These are phyloP conservation scores for Rhizoctonia solani DNA, from an alignment of 1,284 basidiomycete genomes.

Conservation along the genomic window DNA sequence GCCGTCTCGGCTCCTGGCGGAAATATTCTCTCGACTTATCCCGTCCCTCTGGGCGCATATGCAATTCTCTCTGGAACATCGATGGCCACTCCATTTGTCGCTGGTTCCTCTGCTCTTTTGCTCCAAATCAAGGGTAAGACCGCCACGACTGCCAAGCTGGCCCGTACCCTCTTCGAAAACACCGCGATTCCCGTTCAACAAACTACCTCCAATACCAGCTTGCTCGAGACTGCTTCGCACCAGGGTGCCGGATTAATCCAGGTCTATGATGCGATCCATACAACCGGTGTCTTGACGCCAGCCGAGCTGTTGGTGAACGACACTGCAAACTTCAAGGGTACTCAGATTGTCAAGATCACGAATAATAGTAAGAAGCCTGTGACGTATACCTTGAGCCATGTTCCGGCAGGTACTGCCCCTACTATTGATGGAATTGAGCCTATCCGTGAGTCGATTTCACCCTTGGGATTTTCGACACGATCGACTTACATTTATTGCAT, in stretches of 20 bases:
- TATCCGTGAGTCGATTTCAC: constrained; percentile 37
- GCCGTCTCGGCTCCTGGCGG: constrained; percentile 63
- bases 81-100: constrained; percentile 58
- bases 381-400: constrained; percentile 42
- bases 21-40: constrained; percentile 63
- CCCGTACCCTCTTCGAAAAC: constrained; percentile 60
- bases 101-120: constrained; percentile 67
- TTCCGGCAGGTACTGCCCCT: constrained; percentile 46
- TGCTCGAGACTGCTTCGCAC: constrained; percentile 62
- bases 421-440: constrained; percentile 48
- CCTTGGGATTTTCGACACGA: background rate
- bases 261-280: constrained; percentile 62
- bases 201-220: constrained; percentile 55
- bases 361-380: constrained; percentile 41
- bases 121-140: constrained; percentile 58
- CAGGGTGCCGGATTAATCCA: constrained; percentile 71
- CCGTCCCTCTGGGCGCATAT: constrained; percentile 50
- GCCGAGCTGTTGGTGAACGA: constrained; percentile 70
- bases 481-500: background rate
- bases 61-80: constrained; percentile 51
- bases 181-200: constrained; percentile 57
- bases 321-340: constrained; percentile 54
- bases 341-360: constrained; percentile 40
- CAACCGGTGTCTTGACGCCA: constrained; percentile 59
- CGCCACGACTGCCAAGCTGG: constrained; percentile 48